Evolutionary conservation across 2,329 filamentous ascomycete genomes (phyloP), one percentile per base, ranked within the genome.

Genomic region (Cryphonectria carpinicola): DNA sequence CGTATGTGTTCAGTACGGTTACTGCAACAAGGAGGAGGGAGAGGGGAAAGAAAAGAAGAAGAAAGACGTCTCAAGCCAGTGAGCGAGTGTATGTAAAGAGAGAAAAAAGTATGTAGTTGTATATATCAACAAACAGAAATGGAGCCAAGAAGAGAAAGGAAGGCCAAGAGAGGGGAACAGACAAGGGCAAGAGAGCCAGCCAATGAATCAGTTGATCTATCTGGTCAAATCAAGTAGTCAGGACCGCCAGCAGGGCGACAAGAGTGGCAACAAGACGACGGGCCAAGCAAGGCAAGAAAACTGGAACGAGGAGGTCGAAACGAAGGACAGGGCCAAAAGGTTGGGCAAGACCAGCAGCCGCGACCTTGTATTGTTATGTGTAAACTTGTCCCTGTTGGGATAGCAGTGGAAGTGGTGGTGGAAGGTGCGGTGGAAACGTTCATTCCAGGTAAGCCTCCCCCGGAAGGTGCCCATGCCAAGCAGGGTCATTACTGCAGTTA

Each of bases 291-390:
- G 46, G 28, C 19, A 54, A 32, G 28, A 39, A 19, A 32, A 19
- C 46, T 22, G 43, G 66, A 46, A 28, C 5, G 39, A 49, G 66
- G 56, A 62, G 61, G 56, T 35, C 58, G 52, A 43, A 49, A 68
- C 41, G 43, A 67, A 58, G 19, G 25, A 17, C 25, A n/a, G 17
- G 39, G 56, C 32, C 46, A n/a, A 49, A 49, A 49, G 58, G 66
- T 62, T 61, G 41, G 54, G 28, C 56, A 46, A 46, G 58, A 68
- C 58, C 58, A 37, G 66, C 66, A 62, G 66, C 46, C 46, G 46
- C 66, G 58, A 66, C 65, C 65, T 66, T 66, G 65, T 61, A 39
- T 49, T 49, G 46, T 49, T n/a, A 49, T 49, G 46, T 49, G 46
- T n/a, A 6, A 49, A 8, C 58, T 61, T 37, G 58, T 61, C 58